A percentile compares a stretch with the other conserved stretches of the same genome.
Conservation (phyloP, 2,329 filamentous ascomycete species). For the Thielaviopsis populi region DNA sequence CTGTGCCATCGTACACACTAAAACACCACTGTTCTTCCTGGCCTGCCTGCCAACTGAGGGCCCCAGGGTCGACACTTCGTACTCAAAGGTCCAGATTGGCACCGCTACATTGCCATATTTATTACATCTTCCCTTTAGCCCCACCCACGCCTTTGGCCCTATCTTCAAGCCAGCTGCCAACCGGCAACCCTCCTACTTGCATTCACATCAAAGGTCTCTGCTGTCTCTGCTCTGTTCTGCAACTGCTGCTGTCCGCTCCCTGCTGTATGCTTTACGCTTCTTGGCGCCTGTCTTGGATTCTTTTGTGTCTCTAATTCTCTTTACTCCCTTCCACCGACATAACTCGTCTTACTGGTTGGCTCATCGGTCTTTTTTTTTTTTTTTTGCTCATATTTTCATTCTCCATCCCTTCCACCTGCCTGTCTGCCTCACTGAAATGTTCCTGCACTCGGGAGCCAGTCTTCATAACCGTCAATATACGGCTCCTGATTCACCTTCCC, state of each 20-base stretch:
- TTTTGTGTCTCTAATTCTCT: background rate
- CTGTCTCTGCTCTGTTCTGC: no score
- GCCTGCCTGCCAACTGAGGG: background rate
- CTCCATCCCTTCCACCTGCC: background rate
- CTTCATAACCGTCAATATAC: constrained; percentile 44
- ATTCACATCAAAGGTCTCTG: background rate
- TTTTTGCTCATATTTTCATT: no score
- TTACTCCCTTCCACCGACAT: background rate
- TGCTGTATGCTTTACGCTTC: no score
- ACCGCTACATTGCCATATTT: background rate
- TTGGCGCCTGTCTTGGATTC: background rate
- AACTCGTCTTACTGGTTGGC: background rate
- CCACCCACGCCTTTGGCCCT: background rate
- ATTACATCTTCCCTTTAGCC: background rate
- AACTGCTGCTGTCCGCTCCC: no score
- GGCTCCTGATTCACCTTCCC: background rate
- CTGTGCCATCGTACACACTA: background rate
- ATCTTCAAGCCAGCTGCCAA: background rate
- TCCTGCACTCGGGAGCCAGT: constrained; percentile 43
- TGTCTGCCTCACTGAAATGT: constrained; percentile 28
- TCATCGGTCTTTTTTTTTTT: background rate
- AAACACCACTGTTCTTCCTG: background rate
- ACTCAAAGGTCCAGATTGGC: background rate
- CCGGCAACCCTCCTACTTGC: background rate
- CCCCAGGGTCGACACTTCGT: background rate